Evolutionary conservation across 2,329 filamentous ascomycete genomes (phyloP), one percentile per base, ranked within the genome.

Genomic region (Pleurostoma richardsiae): DNA sequence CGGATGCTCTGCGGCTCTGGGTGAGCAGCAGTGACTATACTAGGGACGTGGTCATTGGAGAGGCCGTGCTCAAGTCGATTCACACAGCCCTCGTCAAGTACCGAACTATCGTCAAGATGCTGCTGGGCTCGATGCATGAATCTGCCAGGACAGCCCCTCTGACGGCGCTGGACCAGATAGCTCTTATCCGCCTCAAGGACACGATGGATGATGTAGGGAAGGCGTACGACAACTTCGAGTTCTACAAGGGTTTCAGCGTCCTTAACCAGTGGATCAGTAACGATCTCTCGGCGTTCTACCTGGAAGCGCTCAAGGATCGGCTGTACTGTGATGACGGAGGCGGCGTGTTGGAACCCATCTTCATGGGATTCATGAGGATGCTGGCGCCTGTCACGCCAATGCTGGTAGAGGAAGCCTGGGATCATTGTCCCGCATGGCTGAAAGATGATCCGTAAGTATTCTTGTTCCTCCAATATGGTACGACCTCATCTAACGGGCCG

Each of bases 1-100:
- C 91, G 0, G 92, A 99, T 66, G 88, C 87, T 4, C 74, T 99
- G 46, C 83, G 95, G 8, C 70, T 99, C 29, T 97, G 92, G 92
- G 91, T 83, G 29, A 92, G 91, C 3, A 89, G 87, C 64, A 90
- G 87, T 56, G 92, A 99, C 66, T 97, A 94, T 64, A 96, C 89
- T 3, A 81, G 80, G 19, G 94, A 99, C 61, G 84, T 97, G 5
- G 77, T 86, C 5, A 85, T 99, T 53, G 88, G 91, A 27, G 80
- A 86, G 52, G 79, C 83, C 1, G 83, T 94, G 1, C 76, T 99
- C 6, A 80, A 86, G 56, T 80, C 86, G 2, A 81, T 94, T 8
- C 88, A 96, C 54, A 81, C 79, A 41, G 79, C 82, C 3, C 69
- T 97, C 28, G 77, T 91, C 65, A 96, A 96, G 64, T 95, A 92